Evolutionary conservation across 2,329 filamentous ascomycete species (phyloP).

Genomic region (Fusarium transvaalense): DNA sequence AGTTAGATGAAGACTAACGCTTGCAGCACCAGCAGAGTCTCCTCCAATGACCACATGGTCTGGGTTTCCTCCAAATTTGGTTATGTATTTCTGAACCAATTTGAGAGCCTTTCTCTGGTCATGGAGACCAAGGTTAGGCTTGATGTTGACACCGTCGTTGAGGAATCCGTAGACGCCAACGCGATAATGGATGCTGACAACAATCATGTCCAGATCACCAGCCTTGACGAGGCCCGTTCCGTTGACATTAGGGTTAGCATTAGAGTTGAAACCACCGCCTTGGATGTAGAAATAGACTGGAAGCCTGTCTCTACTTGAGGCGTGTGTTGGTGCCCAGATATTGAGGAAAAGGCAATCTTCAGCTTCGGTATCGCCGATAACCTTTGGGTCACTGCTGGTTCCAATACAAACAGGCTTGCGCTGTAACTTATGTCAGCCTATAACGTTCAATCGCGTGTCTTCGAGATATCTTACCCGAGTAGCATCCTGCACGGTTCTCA

Average conservation of each 20-base stretch:
- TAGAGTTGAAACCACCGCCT: constrained; percentile 70
- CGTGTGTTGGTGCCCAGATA: constrained; percentile 69
- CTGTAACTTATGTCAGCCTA: constrained; percentile 30
- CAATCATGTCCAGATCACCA: constrained; percentile 71
- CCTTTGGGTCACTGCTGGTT: constrained; percentile 43
- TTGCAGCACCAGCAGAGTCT: constrained; percentile 75
- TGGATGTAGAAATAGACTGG: constrained; percentile 73
- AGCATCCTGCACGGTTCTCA: constrained; percentile 64
- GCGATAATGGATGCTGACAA: constrained; percentile 82
- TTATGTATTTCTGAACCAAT: constrained; percentile 77
- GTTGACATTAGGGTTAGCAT: constrained; percentile 66
- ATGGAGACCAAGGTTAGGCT: constrained; percentile 75
- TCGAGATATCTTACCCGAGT: constrained; percentile 58
- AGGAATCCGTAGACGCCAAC: constrained; percentile 82
- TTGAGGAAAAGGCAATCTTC: constrained; percentile 80
- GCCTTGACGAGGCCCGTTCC: constrained; percentile 69
- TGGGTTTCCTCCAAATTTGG: constrained; percentile 76
- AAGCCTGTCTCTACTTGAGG: constrained; percentile 62
- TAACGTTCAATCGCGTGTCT: accelerated
- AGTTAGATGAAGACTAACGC: constrained; percentile 73
- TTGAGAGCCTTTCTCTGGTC: constrained; percentile 77
- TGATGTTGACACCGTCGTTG: constrained; percentile 66
- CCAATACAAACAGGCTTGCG: constrained; percentile 50
- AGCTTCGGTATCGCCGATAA: constrained; percentile 50
- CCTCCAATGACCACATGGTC: constrained; percentile 76